These are phyloP conservation scores for Apiospora phragmitis DNA, from an alignment of 2,329 filamentous ascomycete species.

Conservation along the genomic window DNA sequence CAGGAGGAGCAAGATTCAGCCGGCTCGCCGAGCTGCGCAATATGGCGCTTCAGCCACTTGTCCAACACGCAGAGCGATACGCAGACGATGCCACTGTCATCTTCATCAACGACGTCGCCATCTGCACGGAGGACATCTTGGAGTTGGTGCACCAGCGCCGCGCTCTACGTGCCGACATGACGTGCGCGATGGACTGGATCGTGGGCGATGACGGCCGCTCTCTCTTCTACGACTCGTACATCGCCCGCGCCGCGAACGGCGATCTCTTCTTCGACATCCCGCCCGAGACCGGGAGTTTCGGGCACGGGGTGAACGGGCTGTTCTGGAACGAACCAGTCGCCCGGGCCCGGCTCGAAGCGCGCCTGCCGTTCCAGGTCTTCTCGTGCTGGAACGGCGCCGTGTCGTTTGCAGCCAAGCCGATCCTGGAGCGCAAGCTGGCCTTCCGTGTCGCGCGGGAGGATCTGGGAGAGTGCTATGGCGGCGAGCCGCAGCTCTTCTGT, in stretches of 20 bases:
- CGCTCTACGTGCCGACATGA: slow-evolving; percentile 49
- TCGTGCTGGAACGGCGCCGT: slow-evolving; percentile 61
- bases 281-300: not conserved
- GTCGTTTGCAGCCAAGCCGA: slow-evolving; percentile 46
- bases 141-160: slow-evolving; percentile 53
- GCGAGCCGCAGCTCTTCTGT: slow-evolving; percentile 56
- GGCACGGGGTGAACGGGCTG: slow-evolving; percentile 37
- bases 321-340: slow-evolving; percentile 49
- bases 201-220: slow-evolving; percentile 37
- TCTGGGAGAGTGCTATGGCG: slow-evolving; percentile 49
- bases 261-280: slow-evolving; percentile 57
- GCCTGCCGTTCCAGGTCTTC: slow-evolving; percentile 58
- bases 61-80: not conserved
- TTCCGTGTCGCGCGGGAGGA: slow-evolving; percentile 42
- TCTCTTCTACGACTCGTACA: slow-evolving; percentile 60
- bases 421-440: slow-evolving; percentile 39
- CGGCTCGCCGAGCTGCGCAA: not conserved
- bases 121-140: slow-evolving; percentile 56
- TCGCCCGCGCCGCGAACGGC: slow-evolving; percentile 51
- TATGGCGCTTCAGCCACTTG: not conserved
- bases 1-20: not conserved
- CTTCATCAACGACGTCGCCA: slow-evolving; percentile 56
- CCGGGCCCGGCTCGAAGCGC: slow-evolving; percentile 30
- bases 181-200: slow-evolving; percentile 61
- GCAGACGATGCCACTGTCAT: slow-evolving; percentile 36